A percentile compares a stretch with the other conserved stretches of the same genome.
Conservation (phyloP, 148 eudicot genomes). For the Fagopyrum homotropicum region DNA sequence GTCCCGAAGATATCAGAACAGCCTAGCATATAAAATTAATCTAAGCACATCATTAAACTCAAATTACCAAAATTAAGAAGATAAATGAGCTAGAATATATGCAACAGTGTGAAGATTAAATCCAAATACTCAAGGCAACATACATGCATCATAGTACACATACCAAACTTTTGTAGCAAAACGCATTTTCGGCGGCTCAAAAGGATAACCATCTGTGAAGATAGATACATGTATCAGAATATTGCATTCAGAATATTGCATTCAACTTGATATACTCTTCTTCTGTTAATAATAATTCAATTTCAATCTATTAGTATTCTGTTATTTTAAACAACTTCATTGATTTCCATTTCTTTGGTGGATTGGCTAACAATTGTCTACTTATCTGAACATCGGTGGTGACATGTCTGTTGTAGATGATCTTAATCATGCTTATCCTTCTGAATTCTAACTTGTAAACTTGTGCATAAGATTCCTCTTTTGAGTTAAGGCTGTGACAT, state of each 20-base stretch:
- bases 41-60: not conserved
- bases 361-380: not conserved
- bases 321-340: not conserved
- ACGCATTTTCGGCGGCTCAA: conserved; percentile 88
- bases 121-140: no score
- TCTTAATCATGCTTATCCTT: not conserved
- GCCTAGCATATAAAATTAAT: not conserved
- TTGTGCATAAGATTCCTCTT: not conserved
- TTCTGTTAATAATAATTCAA: not conserved
- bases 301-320: not conserved
- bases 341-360: not conserved
- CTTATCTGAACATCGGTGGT: not conserved
- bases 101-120: not conserved
- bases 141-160: not conserved
- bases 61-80: not conserved
- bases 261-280: no score
- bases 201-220: conserved; percentile 85
- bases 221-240: not conserved
- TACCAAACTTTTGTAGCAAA: conserved; percentile 89
- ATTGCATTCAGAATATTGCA: not conserved
- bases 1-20: not conserved
- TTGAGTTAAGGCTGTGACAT: no score
- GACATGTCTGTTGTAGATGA: no score
- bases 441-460: not conserved
- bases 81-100: not conserved